Base-by-base conservation (phyloP, 345 rosid species). In the Salix dunnii region DNA sequence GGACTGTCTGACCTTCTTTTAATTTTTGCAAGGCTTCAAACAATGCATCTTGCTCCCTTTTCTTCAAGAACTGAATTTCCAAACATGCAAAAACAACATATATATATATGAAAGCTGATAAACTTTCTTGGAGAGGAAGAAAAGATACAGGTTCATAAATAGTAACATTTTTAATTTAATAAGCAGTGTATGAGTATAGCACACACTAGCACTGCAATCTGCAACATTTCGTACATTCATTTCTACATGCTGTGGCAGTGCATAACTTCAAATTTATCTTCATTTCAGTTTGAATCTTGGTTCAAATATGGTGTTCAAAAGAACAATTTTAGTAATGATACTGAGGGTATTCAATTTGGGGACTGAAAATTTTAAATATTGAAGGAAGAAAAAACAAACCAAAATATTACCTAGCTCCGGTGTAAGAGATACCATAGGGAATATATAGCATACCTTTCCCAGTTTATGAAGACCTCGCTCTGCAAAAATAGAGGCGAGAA, bases 1-100 rank as follows among this genome's bases (percentile, higher is more conserved):
- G 8, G 53, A 31, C 7, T 3, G 33, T 38, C 67, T 61, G 70
- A 92, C 99, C 96, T 85, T 87, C 98, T 90, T 96, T 88, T 64
- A 96, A 82, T 85, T 91, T 96, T 82, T 90, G 91, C 43, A 91
- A 79, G 68, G 98, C 96, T 72, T 89, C 89, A 65, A 83, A 93
- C 74, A 95, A 79, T 27, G 91, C 89, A 16, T 87, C 86, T 76
- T 90, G 93, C 10, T 77, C 35, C 64, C 76, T 82, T 27, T 36
- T 85, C 85, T 79, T 79, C 90, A 92, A 80, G 58, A 53, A 82
- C 96, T 95, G 85, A 67, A 76, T 84, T 46, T 40, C 23, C 81
- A 28, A 71, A 64, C 77, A 42, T 23, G 62, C 62, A 23, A 9
- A 55, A 58, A 23, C 6, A 58, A n/a, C 28, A 2, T 55, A 8